phyloP scores from a whole-genome alignment of 2,329 filamentous ascomycete species.

The Fusarium sp. region DNA sequence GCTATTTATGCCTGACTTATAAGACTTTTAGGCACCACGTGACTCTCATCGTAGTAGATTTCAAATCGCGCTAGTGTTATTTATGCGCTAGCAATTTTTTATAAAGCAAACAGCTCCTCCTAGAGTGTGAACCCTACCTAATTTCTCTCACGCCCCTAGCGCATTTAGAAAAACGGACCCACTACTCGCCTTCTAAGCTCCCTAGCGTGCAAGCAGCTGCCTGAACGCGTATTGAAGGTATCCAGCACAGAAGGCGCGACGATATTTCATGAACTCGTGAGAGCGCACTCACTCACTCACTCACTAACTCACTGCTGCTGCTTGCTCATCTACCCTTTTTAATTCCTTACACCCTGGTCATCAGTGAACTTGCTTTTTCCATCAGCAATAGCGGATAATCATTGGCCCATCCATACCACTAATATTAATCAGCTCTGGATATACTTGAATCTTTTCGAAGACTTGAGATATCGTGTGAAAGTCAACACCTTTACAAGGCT shows the following conservation, averaged over 20 bases:
- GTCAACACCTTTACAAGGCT: slow-evolving; percentile 8
- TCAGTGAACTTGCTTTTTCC: neutral
- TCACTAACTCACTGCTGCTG: neutral
- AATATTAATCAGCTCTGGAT: slow-evolving; percentile 2
- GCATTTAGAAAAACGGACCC: slow-evolving; percentile 4
- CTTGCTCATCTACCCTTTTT: neutral
- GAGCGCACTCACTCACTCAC: neutral
- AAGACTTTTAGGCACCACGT: neutral
- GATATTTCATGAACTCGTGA: neutral
- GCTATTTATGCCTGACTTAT: neutral
- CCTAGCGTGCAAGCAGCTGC: slow-evolving; percentile 20
- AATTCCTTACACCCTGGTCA: neutral
- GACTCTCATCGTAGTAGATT: neutral
- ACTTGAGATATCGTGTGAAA: slow-evolving; percentile 2
- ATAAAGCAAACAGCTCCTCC: slow-evolving; percentile 15
- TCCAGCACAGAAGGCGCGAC: slow-evolving; percentile 7
- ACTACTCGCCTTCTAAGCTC: neutral
- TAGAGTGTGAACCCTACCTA: slow-evolving; percentile 1
- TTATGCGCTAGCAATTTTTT: slow-evolving; percentile 17
- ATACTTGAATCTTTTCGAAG: slow-evolving; percentile 13
- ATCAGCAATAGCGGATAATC: slow-evolving; percentile 1
- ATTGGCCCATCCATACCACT: neutral
- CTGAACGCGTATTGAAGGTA: slow-evolving; percentile 26
- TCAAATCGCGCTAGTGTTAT: slow-evolving; percentile 9
- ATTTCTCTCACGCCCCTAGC: slow-evolving; percentile 8